These are phyloP conservation scores for Wallacemonas rigidus DNA, from an alignment of 208 protist species.

Conservation along the genomic window DNA sequence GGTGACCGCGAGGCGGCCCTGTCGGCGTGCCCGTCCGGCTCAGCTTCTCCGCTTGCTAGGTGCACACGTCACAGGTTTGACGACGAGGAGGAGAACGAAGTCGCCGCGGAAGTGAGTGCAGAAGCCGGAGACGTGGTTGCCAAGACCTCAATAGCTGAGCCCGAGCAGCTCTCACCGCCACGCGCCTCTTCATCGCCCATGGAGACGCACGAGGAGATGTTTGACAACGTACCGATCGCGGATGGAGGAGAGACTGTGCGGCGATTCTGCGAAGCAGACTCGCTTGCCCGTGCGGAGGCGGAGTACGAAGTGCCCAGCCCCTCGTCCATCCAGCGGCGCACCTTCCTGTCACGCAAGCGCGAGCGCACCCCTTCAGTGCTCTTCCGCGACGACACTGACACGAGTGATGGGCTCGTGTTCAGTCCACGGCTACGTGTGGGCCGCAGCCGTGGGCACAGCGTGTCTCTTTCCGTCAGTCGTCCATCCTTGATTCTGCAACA, in stretches of 20 bases:
- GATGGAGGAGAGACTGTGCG: neutral
- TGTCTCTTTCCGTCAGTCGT: slow-evolving; percentile 1
- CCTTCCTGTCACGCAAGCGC: slow-evolving; percentile 11
- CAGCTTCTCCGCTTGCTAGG: neutral
- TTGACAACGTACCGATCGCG: neutral
- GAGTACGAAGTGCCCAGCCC: slow-evolving; percentile 18
- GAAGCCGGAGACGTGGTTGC: too few relatives aligned
- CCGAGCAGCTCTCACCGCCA: too few relatives aligned
- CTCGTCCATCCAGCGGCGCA: slow-evolving; percentile 4
- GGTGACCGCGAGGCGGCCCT: neutral
- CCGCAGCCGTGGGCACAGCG: neutral
- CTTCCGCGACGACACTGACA: neutral
- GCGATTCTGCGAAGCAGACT: neutral
- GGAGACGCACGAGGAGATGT: neutral
- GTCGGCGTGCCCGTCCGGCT: slow-evolving; percentile 9
- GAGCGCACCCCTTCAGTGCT: slow-evolving; percentile 11
- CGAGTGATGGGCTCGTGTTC: slow-evolving; percentile 38
- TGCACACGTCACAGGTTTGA: neutral
- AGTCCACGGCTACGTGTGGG: slow-evolving; percentile 22
- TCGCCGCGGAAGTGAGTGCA: too few relatives aligned
- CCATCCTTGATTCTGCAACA: neutral
- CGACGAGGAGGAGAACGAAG: neutral
- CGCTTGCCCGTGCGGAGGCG: slow-evolving; percentile 5
- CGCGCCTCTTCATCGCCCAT: neutral
- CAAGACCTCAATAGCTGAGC: too few relatives aligned